Conservation (phyloP, 2,329 filamentous ascomycete genomes). For the Alternaria arborescens region DNA sequence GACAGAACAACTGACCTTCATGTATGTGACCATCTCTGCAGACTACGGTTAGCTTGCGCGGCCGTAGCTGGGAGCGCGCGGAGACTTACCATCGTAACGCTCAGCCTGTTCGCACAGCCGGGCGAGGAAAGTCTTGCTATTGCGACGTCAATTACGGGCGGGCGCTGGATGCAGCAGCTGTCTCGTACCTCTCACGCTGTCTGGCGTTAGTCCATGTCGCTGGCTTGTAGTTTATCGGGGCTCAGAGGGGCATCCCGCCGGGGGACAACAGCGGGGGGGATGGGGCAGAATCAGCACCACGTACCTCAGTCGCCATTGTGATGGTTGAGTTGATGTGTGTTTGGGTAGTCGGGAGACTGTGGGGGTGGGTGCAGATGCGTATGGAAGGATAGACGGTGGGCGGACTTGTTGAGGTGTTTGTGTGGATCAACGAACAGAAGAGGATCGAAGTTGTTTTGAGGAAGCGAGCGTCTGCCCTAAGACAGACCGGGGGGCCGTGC, state of each 20-base stretch:
- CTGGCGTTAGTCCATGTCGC: constrained; percentile 48
- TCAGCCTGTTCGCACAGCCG: constrained; percentile 99
- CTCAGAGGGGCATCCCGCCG: constrained; percentile 53
- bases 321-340: constrained; percentile 26
- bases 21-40: constrained; percentile 95
- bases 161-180: constrained; percentile 23
- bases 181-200: constrained; percentile 60
- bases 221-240: constrained; percentile 43
- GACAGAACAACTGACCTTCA: constrained; percentile 73
- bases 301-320: constrained; percentile 71
- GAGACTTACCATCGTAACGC: constrained; percentile 88
- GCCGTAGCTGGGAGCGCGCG: constrained; percentile 22
- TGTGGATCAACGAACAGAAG: constrained; percentile 32
- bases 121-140: constrained; percentile 94
- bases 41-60: constrained; percentile 47
- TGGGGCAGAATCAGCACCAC: constrained; percentile 52
- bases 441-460: constrained; percentile 41
- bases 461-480: constrained; percentile 41
- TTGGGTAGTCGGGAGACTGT: constrained; percentile 22
- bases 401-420: constrained; percentile 35
- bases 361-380: constrained; percentile 32
- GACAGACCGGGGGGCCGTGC: constrained; percentile 20
- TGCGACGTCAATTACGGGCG: constrained; percentile 38
- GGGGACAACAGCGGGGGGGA: constrained; percentile 47
- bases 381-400: constrained; percentile 34